Evolutionary conservation across 2,329 filamentous ascomycete genomes (phyloP), one percentile per base, ranked within the genome.

Genomic region (Aspergillus sp.): DNA sequence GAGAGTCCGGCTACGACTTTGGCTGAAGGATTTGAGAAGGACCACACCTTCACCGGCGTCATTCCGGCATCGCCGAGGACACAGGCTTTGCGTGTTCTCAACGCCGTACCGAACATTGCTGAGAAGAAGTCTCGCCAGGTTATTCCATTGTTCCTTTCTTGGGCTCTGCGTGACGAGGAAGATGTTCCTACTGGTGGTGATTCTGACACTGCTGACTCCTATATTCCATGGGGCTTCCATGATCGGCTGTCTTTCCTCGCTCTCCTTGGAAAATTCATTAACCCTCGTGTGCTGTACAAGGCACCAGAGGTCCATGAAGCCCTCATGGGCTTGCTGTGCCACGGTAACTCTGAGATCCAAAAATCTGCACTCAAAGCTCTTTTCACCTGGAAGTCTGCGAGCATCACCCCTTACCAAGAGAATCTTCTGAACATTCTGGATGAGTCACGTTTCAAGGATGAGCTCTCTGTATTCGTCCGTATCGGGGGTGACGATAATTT

Each of bases 291-390:
- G 0, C 80, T 99, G 3, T 98, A 88, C 75, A 90, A 87, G 69
- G 85, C 90, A 32, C 81, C 86, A 8, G 88, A 91, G 58, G 93
- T 96, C 0, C 90, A 93, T 68, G 78, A 85, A 7, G 87, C 91
- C 15, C 81, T 98, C 23, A 80, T 97, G 17, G 82, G 84, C 32
- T 82, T 97, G 21, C 81, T 97, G 65, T 86, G 88, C 47, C 96
- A 97, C 71, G 95, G 95, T 68, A 95, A 99, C 71, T 83, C 88
- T 3, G 94, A 97, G 66, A 86, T 96, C 15, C 95, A 99, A 74
- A 94, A 90, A 66, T 86, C 89, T 49, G 88, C 92, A 0, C 82
- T 99, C 38, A 93, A 92, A 73, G 90, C 90, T 8, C 85, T 99
- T 7, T 82, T 97, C 55, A 86, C 92, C 0, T 99, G 95, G 94